A percentile compares a stretch with the other conserved stretches of the same genome.
Conservation (phyloP, 2,329 filamentous ascomycete genomes). For the Cercospora canescens region DNA sequence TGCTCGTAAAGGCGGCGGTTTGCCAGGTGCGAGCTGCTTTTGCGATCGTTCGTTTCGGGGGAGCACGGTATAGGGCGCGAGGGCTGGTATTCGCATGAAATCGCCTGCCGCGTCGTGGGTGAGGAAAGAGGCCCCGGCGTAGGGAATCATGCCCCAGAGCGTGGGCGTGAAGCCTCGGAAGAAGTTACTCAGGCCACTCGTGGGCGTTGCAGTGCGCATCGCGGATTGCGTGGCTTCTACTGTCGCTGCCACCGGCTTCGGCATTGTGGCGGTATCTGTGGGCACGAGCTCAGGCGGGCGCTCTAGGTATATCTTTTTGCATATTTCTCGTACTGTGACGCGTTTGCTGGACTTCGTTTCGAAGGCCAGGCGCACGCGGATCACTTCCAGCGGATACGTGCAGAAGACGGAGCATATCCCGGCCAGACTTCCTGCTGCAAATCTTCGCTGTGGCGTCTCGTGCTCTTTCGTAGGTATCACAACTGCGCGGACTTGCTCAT, state of each 20-base stretch:
- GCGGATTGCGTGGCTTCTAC: slow-evolving; percentile 44
- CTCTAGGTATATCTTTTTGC: slow-evolving; percentile 84
- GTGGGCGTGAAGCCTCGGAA: slow-evolving; percentile 93
- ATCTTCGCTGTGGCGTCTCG: slow-evolving; percentile 77
- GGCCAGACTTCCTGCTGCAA: slow-evolving; percentile 71
- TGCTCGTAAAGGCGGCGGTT: slow-evolving; percentile 72
- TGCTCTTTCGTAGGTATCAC: slow-evolving; percentile 71
- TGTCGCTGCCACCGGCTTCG: slow-evolving; percentile 40
- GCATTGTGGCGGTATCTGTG: slow-evolving; percentile 17
- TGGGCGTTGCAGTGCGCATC: slow-evolving; percentile 58
- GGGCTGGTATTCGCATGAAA: slow-evolving; percentile 66
- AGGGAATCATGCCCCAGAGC: slow-evolving; percentile 91
- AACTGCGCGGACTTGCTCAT: slow-evolving; percentile 86
- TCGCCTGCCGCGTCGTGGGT: slow-evolving; percentile 92
- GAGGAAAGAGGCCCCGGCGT: slow-evolving; percentile 92
- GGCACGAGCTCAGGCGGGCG: slow-evolving; percentile 43
- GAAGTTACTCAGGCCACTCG: slow-evolving; percentile 79
- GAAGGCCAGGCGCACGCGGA: slow-evolving; percentile 89
- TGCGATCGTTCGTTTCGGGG: slow-evolving; percentile 53
- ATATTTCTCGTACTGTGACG: slow-evolving; percentile 73
- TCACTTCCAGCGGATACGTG: slow-evolving; percentile 92
- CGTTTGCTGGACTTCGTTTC: slow-evolving; percentile 78
- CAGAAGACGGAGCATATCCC: slow-evolving; percentile 92
- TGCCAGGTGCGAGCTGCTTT: slow-evolving; percentile 43
- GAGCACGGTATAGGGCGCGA: slow-evolving; percentile 75